Evolutionary conservation across 371 early-diverging fungal species (phyloP), one percentile per base, ranked within the genome.

Genomic region (Phascolomyces articulosus): DNA sequence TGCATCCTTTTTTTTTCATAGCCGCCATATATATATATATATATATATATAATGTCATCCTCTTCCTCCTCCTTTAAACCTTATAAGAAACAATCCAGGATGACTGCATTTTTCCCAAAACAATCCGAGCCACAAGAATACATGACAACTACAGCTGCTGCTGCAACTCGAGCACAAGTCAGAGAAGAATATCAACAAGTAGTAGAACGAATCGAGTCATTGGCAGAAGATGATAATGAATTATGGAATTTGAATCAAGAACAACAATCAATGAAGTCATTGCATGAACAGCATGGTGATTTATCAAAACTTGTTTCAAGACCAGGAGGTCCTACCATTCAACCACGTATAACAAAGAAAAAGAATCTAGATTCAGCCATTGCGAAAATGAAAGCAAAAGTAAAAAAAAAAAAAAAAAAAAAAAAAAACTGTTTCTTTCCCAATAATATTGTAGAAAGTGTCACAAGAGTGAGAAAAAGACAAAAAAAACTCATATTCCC

Each of bases 1-100:
- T 34, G 34, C 34, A 34, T 6, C 34, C 16, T 44, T 44, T 16
- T 16, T 13, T 16, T 44, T 44, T 44, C 41, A 41, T n/a, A 41
- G 4, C 44, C 18, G n/a, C n/a, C n/a, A n/a, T n/a, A n/a, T n/a
- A 44, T 44, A 18, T 13, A 44, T 44, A 44, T 16, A 4, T 6
- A 13, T 16, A 34, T 9, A n/a, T 4, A 0, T 4, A 18, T 13
- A 44, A 44, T 44, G 44, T n/a, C 15, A 44, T 44, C 44, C 7
- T n/a, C n/a, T n/a, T 44, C 18, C 44, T 13, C 18, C 16, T 7
- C 44, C n/a, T 44, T 44, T n/a, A 16, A 44, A n/a, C 44, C 44
- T 13, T n/a, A 44, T 44, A 44, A 44, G 44, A 44, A 44, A 44
- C 51, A 51, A 51, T 51, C 51, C 11, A 51, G 51, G 26, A 51